Conservation (phyloP, 139 green algal species). For the Chlamydomonas incerta region DNA sequence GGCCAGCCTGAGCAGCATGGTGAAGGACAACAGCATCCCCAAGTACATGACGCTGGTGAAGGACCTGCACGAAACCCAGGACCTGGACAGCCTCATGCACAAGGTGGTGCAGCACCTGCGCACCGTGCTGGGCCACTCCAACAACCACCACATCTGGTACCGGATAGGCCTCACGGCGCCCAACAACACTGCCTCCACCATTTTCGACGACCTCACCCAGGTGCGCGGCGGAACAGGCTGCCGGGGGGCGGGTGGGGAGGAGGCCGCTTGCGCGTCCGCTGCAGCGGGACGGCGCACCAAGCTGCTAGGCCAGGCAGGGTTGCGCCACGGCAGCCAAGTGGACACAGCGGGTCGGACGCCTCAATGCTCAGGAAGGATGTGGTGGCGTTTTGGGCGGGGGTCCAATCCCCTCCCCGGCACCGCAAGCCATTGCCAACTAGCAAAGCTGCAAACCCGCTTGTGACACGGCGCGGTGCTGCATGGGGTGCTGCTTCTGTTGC, state of each 20-base stretch:
- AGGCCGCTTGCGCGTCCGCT: too few species aligned
- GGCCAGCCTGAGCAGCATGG: constrained; percentile 57
- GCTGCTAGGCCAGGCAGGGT: too few species aligned
- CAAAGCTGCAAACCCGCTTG: too few species aligned
- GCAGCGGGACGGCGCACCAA: too few species aligned
- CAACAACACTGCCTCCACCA: constrained; percentile 59
- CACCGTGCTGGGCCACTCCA: constrained; percentile 52
- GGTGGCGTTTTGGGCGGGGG: too few species aligned
- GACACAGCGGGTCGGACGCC: too few species aligned
- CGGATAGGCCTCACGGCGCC: constrained; percentile 57
- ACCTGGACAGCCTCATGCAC: constrained; percentile 52
- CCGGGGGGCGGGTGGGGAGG: too few species aligned
- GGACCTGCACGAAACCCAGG: constrained; percentile 40
- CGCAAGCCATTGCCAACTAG: too few species aligned
- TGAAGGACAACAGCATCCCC: constrained; percentile 61
- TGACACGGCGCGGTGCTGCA: too few species aligned
- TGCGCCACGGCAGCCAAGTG: too few species aligned
- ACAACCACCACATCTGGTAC: constrained; percentile 66
- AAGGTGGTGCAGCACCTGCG: constrained; percentile 57
- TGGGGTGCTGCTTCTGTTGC: background rate
- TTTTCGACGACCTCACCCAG: constrained; percentile 71
- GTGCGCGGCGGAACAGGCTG: background rate
- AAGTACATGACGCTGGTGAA: constrained; percentile 58
- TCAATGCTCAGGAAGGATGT: too few species aligned
- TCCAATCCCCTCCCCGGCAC: too few species aligned